phyloP scores from a whole-genome alignment of 2,329 filamentous ascomycete species.

The Cercospora sp. region DNA sequence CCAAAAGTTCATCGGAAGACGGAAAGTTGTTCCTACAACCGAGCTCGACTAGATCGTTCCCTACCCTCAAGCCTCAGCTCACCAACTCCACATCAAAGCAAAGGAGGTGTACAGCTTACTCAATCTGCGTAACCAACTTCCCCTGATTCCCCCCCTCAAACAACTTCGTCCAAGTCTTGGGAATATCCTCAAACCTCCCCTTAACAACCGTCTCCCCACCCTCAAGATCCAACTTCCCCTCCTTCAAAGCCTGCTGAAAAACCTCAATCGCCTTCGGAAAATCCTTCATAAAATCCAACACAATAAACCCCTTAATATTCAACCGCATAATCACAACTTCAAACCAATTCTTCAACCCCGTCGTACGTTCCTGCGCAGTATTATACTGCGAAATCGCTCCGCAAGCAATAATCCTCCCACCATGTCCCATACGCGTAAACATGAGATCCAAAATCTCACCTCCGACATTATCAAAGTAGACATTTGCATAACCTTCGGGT shows the following conservation, averaged over 20 bases:
- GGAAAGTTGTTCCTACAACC: background rate
- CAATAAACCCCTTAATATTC: slow-evolving; percentile 39
- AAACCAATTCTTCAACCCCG: slow-evolving; percentile 41
- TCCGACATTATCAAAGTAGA: slow-evolving; percentile 74
- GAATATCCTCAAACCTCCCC: slow-evolving; percentile 51
- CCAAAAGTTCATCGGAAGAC: too few species aligned
- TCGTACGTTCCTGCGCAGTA: slow-evolving; percentile 43
- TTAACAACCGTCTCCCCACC: slow-evolving; percentile 50
- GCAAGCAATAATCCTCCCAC: slow-evolving; percentile 68
- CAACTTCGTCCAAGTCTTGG: slow-evolving; percentile 51
- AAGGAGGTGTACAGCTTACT: slow-evolving; percentile 4
- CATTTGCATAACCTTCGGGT: slow-evolving; percentile 52
- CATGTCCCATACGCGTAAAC: slow-evolving; percentile 61
- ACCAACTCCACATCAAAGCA: too few species aligned
- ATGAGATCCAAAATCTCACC: slow-evolving; percentile 69
- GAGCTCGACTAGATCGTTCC: background rate
- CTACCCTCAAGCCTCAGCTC: background rate
- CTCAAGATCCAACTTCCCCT: slow-evolving; percentile 51
- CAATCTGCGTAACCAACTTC: slow-evolving; percentile 48
- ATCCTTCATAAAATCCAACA: slow-evolving; percentile 36
- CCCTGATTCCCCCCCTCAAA: slow-evolving; percentile 51
- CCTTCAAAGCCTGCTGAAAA: slow-evolving; percentile 37
- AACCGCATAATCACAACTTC: slow-evolving; percentile 39
- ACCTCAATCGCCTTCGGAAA: slow-evolving; percentile 24
- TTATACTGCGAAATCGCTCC: slow-evolving; percentile 72